Conservation (phyloP, 345 rosid species). For the Nephelium lappaceum region DNA sequence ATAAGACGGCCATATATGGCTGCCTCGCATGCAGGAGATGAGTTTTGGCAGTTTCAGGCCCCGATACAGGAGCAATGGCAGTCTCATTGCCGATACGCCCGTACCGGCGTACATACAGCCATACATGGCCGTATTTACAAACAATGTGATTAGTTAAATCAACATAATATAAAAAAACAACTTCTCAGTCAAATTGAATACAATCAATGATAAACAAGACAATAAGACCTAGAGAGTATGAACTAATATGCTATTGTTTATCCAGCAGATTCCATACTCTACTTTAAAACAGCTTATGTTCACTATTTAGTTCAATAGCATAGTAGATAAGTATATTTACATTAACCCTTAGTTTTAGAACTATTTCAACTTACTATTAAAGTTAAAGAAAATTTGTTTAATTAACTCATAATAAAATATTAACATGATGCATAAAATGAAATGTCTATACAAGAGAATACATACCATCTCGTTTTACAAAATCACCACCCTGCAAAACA, state of each 20-base stretch:
- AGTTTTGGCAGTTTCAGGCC: too few species aligned
- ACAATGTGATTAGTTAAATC: neutral
- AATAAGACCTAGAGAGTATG: neutral
- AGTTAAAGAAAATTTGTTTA: neutral
- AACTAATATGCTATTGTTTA: neutral
- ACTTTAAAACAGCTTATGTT: neutral
- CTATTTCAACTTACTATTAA: neutral
- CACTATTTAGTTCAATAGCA: neutral
- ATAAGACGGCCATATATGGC: too few species aligned
- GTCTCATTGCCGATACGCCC: too few species aligned
- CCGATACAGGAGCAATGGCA: too few species aligned
- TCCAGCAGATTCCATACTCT: neutral
- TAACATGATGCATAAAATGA: neutral
- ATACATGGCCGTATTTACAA: too few species aligned
- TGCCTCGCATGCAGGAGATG: too few species aligned
- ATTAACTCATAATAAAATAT: neutral
- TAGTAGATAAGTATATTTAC: neutral
- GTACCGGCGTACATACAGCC: too few species aligned
- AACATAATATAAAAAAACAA: neutral
- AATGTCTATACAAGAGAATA: conserved; percentile 13
- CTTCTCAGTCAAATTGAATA: neutral
- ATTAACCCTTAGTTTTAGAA: neutral
- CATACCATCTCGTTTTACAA: conserved; percentile 89
- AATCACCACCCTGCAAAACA: conserved; percentile 91
- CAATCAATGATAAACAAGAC: neutral